Evolutionary conservation across 1,284 basidiomycete species (phyloP).

Genomic region (Leucoagaricus sp.): DNA sequence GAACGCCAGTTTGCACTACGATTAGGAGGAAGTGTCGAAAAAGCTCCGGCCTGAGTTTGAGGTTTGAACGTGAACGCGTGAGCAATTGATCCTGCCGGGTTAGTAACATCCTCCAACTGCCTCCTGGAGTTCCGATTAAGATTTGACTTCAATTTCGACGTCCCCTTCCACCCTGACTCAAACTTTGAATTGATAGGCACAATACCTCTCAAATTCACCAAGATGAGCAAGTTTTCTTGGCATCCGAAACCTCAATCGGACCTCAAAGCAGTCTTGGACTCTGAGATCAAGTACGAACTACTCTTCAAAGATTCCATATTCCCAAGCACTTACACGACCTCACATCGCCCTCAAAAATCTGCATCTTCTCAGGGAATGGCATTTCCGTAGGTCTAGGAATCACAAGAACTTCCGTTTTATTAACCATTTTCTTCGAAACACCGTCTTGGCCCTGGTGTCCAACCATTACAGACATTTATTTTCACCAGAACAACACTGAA

Average conservation of each 20-base stretch:
- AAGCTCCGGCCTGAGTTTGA: too few species aligned
- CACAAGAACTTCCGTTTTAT: too few species aligned
- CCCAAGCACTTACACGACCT: background rate
- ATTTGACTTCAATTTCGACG: background rate
- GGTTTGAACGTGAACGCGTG: too few species aligned
- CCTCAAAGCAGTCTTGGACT: slow-evolving; percentile 58
- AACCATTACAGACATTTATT: slow-evolving; percentile 86
- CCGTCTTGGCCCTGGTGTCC: too few species aligned
- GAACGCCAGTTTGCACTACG: too few species aligned
- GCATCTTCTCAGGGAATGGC: slow-evolving; percentile 63
- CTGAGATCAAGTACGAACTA: slow-evolving; percentile 62
- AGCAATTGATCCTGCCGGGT: too few species aligned
- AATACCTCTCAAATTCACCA: background rate
- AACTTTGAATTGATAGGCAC: background rate
- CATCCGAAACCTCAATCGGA: slow-evolving; percentile 37
- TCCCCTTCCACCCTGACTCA: background rate
- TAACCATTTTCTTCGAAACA: too few species aligned
- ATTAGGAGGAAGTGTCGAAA: too few species aligned
- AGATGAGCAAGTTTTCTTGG: background rate
- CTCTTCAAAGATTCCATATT: background rate
- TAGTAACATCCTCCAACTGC: too few species aligned
- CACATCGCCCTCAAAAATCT: background rate
- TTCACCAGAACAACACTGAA: slow-evolving; percentile 63
- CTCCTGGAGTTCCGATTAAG: too few species aligned
- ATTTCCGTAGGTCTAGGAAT: slow-evolving; percentile 59